phyloP scores from a whole-genome alignment of 306 rosid species.

The Quercus agrifolia region DNA sequence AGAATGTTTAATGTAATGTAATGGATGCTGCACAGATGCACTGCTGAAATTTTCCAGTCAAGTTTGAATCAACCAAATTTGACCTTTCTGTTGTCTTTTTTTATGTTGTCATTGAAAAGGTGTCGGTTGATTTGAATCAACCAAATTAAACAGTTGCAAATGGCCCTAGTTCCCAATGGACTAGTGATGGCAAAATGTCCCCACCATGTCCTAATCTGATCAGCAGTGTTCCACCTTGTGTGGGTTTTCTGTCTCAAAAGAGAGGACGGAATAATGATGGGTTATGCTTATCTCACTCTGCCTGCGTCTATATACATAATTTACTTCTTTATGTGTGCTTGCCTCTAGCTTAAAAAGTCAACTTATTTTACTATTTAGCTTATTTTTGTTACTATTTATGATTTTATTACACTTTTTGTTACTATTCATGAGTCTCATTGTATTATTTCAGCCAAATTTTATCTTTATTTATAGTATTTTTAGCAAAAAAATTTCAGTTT shows the following conservation, averaged over 20 bases:
- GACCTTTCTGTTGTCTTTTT: neutral
- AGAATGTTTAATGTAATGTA: neutral
- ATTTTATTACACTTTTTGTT: fast-evolving
- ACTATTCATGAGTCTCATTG: fast-evolving
- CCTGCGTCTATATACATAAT: too few species aligned
- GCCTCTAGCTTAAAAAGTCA: fast-evolving
- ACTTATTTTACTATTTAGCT: too few species aligned
- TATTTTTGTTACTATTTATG: too few species aligned
- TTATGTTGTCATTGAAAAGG: neutral
- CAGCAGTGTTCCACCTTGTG: too few species aligned
- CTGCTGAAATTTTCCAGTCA: neutral
- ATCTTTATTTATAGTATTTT: fast-evolving
- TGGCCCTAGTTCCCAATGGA: too few species aligned
- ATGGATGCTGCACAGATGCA: neutral
- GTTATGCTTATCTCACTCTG: too few species aligned
- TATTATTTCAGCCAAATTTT: fast-evolving
- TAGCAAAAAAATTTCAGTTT: fast-evolving
- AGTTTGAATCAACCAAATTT: neutral
- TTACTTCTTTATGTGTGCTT: too few species aligned
- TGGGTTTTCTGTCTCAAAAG: too few species aligned
- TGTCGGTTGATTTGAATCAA: neutral
- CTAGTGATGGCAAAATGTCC: too few species aligned
- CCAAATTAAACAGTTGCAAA: neutral
- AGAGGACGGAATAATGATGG: too few species aligned
- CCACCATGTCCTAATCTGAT: too few species aligned